phyloP scores from a whole-genome alignment of 371 early-diverging fungal genomes.

The Nematocida sp. region DNA sequence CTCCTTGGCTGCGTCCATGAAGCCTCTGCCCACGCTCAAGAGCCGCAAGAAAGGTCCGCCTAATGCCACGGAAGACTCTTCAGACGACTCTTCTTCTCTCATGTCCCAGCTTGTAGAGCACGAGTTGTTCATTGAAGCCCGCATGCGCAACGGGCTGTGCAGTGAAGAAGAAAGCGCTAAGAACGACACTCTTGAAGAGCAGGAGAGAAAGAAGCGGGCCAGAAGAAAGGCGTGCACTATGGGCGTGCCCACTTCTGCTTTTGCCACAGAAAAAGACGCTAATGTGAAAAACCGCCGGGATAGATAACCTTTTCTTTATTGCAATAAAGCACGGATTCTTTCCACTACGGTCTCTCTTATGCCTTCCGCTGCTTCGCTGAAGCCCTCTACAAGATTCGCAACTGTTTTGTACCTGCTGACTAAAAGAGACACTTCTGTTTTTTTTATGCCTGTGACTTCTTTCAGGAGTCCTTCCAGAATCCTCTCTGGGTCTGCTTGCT shows the following conservation, averaged over 20 bases:
- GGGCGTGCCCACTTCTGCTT: background rate
- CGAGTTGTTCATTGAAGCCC: background rate
- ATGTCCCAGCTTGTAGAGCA: background rate
- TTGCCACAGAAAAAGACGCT: background rate
- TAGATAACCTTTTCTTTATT: background rate
- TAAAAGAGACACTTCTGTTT: background rate
- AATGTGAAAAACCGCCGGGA: background rate
- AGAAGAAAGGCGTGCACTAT: background rate
- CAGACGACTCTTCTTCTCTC: background rate
- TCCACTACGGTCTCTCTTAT: background rate
- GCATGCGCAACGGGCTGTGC: too few relatives aligned
- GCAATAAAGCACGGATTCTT: too few relatives aligned
- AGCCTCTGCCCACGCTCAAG: too few relatives aligned
- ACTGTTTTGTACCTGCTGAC: background rate
- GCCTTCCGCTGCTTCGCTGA: too few relatives aligned
- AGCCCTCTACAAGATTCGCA: too few relatives aligned
- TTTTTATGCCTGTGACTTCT: conserved; percentile 15
- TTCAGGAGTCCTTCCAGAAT: conserved; percentile 7
- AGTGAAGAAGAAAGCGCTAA: background rate
- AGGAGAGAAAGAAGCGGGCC: background rate
- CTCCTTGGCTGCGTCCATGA: too few relatives aligned
- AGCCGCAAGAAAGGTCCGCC: too few relatives aligned
- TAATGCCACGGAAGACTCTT: background rate
- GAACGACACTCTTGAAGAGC: background rate
- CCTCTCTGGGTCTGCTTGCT: background rate